These are phyloP conservation scores for Mucor lusitanicus DNA, from an alignment of 371 early-diverging fungal species.

Conservation along the genomic window DNA sequence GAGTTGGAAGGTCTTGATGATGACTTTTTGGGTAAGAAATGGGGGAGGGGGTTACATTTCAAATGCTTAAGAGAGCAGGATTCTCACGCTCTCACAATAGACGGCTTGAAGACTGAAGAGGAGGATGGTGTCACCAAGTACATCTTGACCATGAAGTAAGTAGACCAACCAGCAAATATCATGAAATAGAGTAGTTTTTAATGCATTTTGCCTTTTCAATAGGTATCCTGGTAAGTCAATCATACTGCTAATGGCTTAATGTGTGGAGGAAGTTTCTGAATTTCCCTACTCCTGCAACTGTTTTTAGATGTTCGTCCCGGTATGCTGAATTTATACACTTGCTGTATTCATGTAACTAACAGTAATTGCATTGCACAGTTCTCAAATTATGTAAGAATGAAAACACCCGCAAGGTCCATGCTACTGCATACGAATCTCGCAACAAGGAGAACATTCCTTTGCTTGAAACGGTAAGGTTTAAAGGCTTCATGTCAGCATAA, in stretches of 20 bases:
- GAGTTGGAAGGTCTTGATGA: slow-evolving; percentile 79
- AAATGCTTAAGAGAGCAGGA: not conserved
- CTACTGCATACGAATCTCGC: slow-evolving; percentile 55
- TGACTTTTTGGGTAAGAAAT: slow-evolving; percentile 60
- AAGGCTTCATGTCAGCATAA: not conserved
- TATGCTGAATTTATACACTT: slow-evolving; percentile 16
- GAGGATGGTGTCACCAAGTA: slow-evolving; percentile 67
- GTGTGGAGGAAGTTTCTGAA: not conserved
- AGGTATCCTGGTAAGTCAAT: slow-evolving; percentile 44
- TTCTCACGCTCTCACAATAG: slow-evolving; percentile 12
- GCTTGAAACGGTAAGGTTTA: slow-evolving; percentile 43
- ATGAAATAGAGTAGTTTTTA: not conserved
- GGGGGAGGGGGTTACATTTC: not conserved
- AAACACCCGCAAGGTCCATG: slow-evolving; percentile 58
- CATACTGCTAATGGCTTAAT: not conserved
- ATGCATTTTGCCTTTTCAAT: not conserved
- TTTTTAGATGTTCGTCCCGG: slow-evolving; percentile 47
- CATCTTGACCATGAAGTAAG: slow-evolving; percentile 77
- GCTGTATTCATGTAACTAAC: not conserved
- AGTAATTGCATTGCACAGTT: slow-evolving; percentile 20
- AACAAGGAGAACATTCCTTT: slow-evolving; percentile 63
- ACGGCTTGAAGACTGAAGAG: slow-evolving; percentile 51
- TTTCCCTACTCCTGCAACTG: not conserved
- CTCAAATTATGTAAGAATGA: slow-evolving; percentile 63
- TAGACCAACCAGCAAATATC: not conserved